Evolutionary conservation across 1,284 basidiomycete genomes (phyloP).

Genomic region (Peniophora sp.): DNA sequence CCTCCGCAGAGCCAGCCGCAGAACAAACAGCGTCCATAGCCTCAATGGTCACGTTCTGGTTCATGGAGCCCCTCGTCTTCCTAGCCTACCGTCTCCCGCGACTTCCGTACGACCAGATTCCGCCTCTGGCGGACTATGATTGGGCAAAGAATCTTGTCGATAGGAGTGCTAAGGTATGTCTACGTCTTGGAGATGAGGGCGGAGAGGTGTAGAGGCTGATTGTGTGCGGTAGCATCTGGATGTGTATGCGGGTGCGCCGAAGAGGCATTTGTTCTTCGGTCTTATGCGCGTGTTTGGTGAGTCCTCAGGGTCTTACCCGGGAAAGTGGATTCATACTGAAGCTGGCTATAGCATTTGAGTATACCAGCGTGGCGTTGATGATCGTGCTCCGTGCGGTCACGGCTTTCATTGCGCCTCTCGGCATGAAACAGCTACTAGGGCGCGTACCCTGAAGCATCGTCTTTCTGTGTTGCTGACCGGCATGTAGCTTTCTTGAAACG

Average conservation of each 20-base stretch:
- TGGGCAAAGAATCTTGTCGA: conserved; percentile 30
- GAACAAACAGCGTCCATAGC: conserved; percentile 29
- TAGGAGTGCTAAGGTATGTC: conserved; percentile 22
- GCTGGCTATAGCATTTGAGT: conserved; percentile 13
- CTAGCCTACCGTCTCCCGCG: conserved; percentile 20
- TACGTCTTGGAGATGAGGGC: too few species aligned
- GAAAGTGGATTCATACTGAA: not conserved
- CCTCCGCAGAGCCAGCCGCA: conserved; percentile 17
- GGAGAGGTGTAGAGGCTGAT: not conserved
- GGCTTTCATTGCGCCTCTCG: conserved; percentile 23
- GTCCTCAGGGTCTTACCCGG: not conserved
- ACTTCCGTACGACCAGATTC: conserved; percentile 25
- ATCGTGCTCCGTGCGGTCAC: conserved; percentile 6
- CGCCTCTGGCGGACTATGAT: conserved; percentile 41
- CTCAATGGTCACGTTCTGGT: conserved; percentile 21
- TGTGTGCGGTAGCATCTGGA: conserved; percentile 19
- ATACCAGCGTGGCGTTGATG: conserved; percentile 15
- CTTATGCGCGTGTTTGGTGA: conserved; percentile 18
- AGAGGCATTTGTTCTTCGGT: conserved; percentile 19
- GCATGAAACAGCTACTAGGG: conserved; percentile 34
- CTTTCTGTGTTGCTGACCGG: conserved; percentile 2
- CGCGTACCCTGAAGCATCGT: conserved; percentile 10
- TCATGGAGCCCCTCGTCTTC: conserved; percentile 24
- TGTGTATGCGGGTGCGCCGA: conserved; percentile 16
- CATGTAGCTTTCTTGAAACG: conserved; percentile 32